Conservation (phyloP, 2,329 filamentous ascomycete genomes). For the Rugonectria rugulosa region DNA sequence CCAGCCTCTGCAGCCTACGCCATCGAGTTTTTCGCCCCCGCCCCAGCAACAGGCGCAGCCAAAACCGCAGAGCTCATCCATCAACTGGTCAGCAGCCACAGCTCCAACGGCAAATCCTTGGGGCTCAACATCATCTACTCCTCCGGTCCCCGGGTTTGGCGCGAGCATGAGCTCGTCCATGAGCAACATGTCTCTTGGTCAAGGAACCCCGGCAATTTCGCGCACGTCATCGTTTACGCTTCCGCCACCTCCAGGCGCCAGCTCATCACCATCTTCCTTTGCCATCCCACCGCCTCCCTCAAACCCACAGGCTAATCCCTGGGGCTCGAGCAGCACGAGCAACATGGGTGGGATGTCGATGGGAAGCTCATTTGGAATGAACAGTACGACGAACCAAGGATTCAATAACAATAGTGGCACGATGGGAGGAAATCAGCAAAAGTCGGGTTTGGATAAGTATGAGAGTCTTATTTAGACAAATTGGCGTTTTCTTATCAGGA, state of each 20-base stretch:
- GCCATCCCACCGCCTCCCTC: slow-evolving; percentile 57
- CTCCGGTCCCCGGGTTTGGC: slow-evolving; percentile 43
- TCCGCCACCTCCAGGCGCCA: slow-evolving; percentile 58
- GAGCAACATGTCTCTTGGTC: slow-evolving; percentile 57
- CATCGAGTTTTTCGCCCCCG: slow-evolving; percentile 40
- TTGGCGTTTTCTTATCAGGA: slow-evolving; percentile 10
- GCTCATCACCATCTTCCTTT: slow-evolving; percentile 48
- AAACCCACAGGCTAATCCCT: slow-evolving; percentile 34
- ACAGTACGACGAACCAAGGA: slow-evolving; percentile 36
- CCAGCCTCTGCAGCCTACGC: slow-evolving; percentile 61
- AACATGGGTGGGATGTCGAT: slow-evolving; percentile 3
- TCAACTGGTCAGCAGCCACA: slow-evolving; percentile 60
- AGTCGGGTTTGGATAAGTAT: slow-evolving; percentile 71
- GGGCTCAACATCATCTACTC: slow-evolving; percentile 48
- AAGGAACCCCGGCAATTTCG: slow-evolving; percentile 47
- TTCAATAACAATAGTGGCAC: slow-evolving; percentile 39
- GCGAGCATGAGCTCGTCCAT: slow-evolving; percentile 53
- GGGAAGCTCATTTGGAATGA: slow-evolving; percentile 27
- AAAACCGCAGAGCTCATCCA: slow-evolving; percentile 44
- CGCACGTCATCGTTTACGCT: slow-evolving; percentile 62
- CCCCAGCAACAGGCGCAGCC: slow-evolving; percentile 31
- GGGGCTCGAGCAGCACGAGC: slow-evolving; percentile 30
- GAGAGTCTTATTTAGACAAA: slow-evolving; percentile 65
- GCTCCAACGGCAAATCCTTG: slow-evolving; percentile 54
- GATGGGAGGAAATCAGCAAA: slow-evolving; percentile 42